phyloP scores from a whole-genome alignment of 257 asterid species.

The Solanum pennellii region DNA sequence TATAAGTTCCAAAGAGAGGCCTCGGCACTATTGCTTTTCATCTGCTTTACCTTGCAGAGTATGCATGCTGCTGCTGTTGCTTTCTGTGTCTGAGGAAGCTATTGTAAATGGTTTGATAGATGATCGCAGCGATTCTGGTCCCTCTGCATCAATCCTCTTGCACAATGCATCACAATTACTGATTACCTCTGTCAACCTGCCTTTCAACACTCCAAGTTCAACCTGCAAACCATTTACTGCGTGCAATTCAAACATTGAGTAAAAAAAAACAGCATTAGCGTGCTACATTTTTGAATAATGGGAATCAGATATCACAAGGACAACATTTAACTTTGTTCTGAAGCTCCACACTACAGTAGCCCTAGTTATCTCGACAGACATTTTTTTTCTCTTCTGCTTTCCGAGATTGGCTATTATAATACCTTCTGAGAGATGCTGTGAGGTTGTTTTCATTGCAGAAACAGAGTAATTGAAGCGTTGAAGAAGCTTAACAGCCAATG shows the following conservation, averaged over 20 bases:
- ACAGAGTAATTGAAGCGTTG: conserved; percentile 83
- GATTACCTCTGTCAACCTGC: conserved; percentile 83
- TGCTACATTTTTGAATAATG: not conserved
- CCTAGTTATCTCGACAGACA: not conserved
- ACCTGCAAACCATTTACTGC: conserved; percentile 82
- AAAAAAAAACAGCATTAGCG: not conserved
- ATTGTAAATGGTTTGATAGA: conserved; percentile 51
- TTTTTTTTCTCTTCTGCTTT: not conserved
- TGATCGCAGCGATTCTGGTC: conserved; percentile 73
- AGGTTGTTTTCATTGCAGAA: conserved; percentile 74
- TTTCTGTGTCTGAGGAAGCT: conserved; percentile 18
- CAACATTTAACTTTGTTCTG: not conserved
- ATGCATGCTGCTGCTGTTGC: not conserved
- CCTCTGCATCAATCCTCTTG: conserved; percentile 64
- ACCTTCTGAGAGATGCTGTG: conserved; percentile 91
- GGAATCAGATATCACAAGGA: not conserved
- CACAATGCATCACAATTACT: conserved; percentile 91
- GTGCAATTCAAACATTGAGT: conserved; percentile 6
- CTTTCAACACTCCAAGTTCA: conserved; percentile 89
- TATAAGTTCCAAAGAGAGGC: not conserved
- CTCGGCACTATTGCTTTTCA: not conserved
- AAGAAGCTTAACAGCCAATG: conserved; percentile 83
- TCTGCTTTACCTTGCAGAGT: not conserved
- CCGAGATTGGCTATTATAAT: not conserved
- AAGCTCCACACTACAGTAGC: not conserved